These are phyloP conservation scores for Hypoxylon sp. DNA, from an alignment of 2,329 filamentous ascomycete species.

Conservation along the genomic window DNA sequence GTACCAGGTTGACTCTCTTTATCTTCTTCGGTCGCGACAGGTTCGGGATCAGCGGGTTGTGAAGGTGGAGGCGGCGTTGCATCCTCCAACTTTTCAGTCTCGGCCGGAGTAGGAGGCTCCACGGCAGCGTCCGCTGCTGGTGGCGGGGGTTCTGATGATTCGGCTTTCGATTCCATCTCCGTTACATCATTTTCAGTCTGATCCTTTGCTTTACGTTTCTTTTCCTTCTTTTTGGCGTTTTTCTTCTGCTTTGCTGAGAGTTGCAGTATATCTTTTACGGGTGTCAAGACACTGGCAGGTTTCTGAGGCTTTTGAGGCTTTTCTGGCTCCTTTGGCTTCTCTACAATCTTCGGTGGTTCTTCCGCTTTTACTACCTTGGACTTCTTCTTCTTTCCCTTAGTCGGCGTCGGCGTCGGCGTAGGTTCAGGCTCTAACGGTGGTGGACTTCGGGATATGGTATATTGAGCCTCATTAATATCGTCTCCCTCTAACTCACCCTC, in stretches of 20 bases:
- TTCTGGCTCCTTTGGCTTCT: constrained; percentile 19
- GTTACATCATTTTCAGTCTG: constrained; percentile 29
- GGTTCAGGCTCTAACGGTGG: constrained; percentile 12
- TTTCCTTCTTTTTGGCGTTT: constrained; percentile 28
- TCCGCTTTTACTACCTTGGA: constrained; percentile 26
- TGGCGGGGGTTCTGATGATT: constrained; percentile 15
- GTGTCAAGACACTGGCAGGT: not conserved
- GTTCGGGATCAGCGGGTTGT: not conserved
- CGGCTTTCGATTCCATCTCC: constrained; percentile 19
- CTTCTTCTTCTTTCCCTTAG: constrained; percentile 30
- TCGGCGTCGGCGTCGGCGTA: not conserved
- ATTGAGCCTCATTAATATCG: constrained; percentile 28
- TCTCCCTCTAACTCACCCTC: constrained; percentile 27
- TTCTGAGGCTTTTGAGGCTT: too few species aligned
- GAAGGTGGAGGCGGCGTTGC: constrained; percentile 6
- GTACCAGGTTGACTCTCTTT: constrained; percentile 22
- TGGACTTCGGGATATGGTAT: constrained; percentile 10
- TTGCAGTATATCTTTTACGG: constrained; percentile 8
- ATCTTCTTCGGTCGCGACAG: constrained; percentile 7
- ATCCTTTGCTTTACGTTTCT: constrained; percentile 24
- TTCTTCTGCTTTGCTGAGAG: constrained; percentile 26
- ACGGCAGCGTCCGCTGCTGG: constrained; percentile 2
- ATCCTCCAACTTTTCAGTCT: constrained; percentile 15
- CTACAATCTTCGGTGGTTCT: too few species aligned
- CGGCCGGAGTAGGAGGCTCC: constrained; percentile 2